Conservation (phyloP, 129 eudicot genomes). For the Centrapalus pauciflorus region DNA sequence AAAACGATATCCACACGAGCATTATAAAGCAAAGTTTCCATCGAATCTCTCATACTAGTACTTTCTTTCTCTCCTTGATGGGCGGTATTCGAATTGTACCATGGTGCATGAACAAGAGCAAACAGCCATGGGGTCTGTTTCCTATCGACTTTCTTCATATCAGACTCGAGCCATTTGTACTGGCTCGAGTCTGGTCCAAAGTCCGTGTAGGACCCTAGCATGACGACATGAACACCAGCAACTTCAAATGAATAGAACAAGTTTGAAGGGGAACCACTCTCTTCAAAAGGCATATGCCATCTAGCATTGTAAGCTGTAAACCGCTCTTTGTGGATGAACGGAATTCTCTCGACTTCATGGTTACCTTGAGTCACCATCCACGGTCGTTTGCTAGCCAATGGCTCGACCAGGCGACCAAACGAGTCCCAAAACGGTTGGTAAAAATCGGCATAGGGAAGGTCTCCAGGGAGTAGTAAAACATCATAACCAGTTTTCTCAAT, state of each 20-base stretch:
- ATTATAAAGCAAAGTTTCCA: constrained; percentile 52
- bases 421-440: constrained; percentile 68
- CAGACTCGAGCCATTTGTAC: constrained; percentile 56
- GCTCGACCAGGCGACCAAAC: constrained; percentile 54
- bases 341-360: constrained; percentile 70
- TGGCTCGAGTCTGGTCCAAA: constrained; percentile 52
- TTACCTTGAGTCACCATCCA: constrained; percentile 96
- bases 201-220: constrained; percentile 76
- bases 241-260: constrained; percentile 65
- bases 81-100: constrained; percentile 73
- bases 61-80: constrained; percentile 69
- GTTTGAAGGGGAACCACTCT: constrained; percentile 70
- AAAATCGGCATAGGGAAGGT: constrained; percentile 60
- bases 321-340: constrained; percentile 22
- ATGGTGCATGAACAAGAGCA: constrained; percentile 63
- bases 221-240: constrained; percentile 58
- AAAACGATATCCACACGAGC: constrained; percentile 69
- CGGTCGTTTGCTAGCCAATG: constrained; percentile 66
- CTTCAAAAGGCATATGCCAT: constrained; percentile 70
- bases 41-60: constrained; percentile 42
- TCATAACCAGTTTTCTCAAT: constrained; percentile 47
- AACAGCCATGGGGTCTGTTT: constrained; percentile 61
- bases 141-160: constrained; percentile 54
- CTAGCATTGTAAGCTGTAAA: constrained; percentile 66
- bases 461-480: constrained; percentile 65